These are phyloP conservation scores for Eragrostis curvula DNA, from an alignment of 176 grass and related monocot genomes.

Conservation along the genomic window DNA sequence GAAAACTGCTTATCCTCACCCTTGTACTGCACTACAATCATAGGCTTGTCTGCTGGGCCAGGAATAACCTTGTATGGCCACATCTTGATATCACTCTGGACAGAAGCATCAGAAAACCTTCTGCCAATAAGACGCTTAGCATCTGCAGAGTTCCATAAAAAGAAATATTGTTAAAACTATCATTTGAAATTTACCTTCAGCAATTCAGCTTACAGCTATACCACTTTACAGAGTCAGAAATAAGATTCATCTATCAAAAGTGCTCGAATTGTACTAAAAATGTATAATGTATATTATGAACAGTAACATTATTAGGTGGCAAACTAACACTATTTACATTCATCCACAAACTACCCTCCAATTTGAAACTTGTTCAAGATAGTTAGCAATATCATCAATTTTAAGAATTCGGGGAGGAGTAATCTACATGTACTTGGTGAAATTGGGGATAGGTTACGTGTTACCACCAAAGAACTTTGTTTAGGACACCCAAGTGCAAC, in stretches of 20 bases:
- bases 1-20: slow-evolving; percentile 59
- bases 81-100: slow-evolving; percentile 59
- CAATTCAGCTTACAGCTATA: background rate
- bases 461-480: background rate
- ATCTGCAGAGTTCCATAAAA: slow-evolving; percentile 41
- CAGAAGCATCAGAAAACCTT: slow-evolving; percentile 50
- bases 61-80: slow-evolving; percentile 58
- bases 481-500: background rate
- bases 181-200: background rate
- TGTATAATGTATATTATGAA: too few relatives aligned
- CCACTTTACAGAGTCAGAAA: too few relatives aligned
- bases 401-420: too few relatives aligned
- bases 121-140: slow-evolving; percentile 62
- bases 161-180: slow-evolving; percentile 11
- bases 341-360: too few relatives aligned
- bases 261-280: too few relatives aligned
- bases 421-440: too few relatives aligned
- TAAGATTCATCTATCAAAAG: too few relatives aligned
- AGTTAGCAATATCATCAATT: too few relatives aligned
- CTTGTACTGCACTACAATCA: slow-evolving; percentile 63
- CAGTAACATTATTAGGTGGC: too few relatives aligned
- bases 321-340: too few relatives aligned
- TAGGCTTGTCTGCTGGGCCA: slow-evolving; percentile 48
- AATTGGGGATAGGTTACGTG: too few relatives aligned
- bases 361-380: too few relatives aligned